Percentiles rank a stretch among this genome's conserved stretches.
phyloP scores from a whole-genome alignment of 805 yeast genomes.

The Ogataea degrootiae region DNA sequence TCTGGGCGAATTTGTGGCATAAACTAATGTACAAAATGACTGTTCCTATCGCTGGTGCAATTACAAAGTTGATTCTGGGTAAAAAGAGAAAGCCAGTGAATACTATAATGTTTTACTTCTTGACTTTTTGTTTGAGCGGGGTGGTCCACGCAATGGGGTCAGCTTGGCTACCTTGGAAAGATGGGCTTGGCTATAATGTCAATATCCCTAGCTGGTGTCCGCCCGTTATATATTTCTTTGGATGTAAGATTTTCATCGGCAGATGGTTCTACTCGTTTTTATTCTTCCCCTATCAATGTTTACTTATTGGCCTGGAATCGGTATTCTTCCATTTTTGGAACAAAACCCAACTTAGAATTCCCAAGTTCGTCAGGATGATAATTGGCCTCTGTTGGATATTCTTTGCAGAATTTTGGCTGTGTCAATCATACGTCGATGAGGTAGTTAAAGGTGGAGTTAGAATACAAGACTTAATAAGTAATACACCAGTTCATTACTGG shows the following conservation, averaged over 20 bases:
- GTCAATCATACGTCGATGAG: conserved; percentile 15
- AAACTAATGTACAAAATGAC: conserved; percentile 10
- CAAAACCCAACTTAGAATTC: not conserved
- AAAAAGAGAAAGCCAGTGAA: not conserved
- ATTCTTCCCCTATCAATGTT: conserved; percentile 14
- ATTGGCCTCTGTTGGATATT: conserved; percentile 13
- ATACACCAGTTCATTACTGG: conserved; percentile 1
- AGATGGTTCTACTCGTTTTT: conserved; percentile 14
- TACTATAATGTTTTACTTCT: conserved; percentile 1
- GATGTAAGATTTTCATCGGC: not conserved
- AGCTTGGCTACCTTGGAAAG: conserved; percentile 7
- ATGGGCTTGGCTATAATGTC: conserved; percentile 5
- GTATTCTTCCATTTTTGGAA: not conserved
- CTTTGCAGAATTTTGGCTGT: conserved; percentile 4
- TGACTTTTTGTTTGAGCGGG: conserved; percentile 13
- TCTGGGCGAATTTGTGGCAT: conserved; percentile 17
- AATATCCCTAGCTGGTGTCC: conserved; percentile 11
- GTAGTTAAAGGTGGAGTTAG: conserved; percentile 13
- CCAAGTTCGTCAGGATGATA: not conserved
- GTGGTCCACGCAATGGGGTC: conserved; percentile 14
- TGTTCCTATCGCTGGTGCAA: conserved; percentile 5
- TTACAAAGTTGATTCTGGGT: not conserved
- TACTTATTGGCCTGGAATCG: conserved; percentile 9
- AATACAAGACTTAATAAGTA: conserved; percentile 2
- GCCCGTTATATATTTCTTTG: not conserved